Conservation (phyloP, 2,329 filamentous ascomycete species). For the Pseudovirgaria hyperparasitica region DNA sequence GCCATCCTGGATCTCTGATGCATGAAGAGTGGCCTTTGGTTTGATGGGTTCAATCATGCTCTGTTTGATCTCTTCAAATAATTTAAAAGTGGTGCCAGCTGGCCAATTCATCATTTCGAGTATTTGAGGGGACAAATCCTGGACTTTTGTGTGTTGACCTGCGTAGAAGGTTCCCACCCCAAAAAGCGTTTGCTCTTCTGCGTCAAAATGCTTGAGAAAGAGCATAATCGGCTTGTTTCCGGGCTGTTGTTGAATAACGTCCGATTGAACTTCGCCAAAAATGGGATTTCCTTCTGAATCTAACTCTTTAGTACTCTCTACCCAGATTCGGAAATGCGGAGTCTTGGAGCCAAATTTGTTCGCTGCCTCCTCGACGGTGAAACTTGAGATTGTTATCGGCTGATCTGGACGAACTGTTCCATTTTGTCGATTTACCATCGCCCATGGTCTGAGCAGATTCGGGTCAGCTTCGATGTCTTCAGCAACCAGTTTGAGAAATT, state of each 20-base stretch:
- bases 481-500: conserved; percentile 61
- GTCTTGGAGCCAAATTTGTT: conserved; percentile 57
- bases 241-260: conserved; percentile 41
- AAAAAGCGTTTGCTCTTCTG: conserved; percentile 57
- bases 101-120: conserved; percentile 77
- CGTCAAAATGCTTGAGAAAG: conserved; percentile 87
- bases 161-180: conserved; percentile 82
- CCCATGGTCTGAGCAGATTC: conserved; percentile 70
- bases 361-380: conserved; percentile 54
- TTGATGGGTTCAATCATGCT: conserved; percentile 95
- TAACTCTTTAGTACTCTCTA: conserved; percentile 57
- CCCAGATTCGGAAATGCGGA: conserved; percentile 65
- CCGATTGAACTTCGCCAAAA: conserved; percentile 54
- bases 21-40: conserved; percentile 73
- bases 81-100: conserved; percentile 54
- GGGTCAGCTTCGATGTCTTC: conserved; percentile 55
- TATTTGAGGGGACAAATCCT: conserved; percentile 69
- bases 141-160: conserved; percentile 73
- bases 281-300: conserved; percentile 56
- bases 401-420: conserved; percentile 89
- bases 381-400: conserved; percentile 63
- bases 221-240: conserved; percentile 55
- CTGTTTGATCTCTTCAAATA: conserved; percentile 97
- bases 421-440: conserved; percentile 97
- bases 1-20: conserved; percentile 90